Base-by-base conservation (phyloP, 2,329 filamentous ascomycete genomes). In the Albophoma yamanashiensis region DNA sequence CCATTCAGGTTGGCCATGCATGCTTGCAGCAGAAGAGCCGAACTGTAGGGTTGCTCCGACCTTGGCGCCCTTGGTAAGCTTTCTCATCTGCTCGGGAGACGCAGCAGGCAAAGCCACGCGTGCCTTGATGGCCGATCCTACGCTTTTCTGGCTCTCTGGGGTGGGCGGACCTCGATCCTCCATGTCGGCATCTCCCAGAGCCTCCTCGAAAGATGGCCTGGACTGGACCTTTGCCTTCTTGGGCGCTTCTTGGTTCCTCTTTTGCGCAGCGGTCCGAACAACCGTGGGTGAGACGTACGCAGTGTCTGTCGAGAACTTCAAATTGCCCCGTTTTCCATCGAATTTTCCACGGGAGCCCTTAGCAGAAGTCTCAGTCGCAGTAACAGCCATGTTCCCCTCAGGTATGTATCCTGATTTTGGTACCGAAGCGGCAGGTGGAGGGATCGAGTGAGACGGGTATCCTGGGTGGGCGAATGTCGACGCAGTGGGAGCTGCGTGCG, bases 141-240 rank as follows among this genome's bases (percentile, higher is more conserved):
- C 62, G 40, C 58, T 62, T n/a, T 34, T 22, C 20, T 63, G 58
- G 39, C 62, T 62, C 34, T 56, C 47, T 6, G 62, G 63, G 14
- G 62, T 59, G n/a, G 17, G 22, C 22, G 27, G 45, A 12, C 34
- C 59, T 25, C n/a, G 38, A 17, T 22, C 31, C 25, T 34, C 42
- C 12, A 40, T 20, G 14, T 63, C 63, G 4, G 59, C 57, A 45
- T 62, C 61, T 6, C 58, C 55, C 38, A 71, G 36, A 0, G 61
- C 62, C 53, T 72, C 69, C 47, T 73, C 71, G 1, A 64, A 65
- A 2, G 67, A 64, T 11, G 67, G 67, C 59, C 74, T 73, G 8
- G 68, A 69, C 57, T 70, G 70, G 7, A 56, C 34, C 50, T 61
- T 38, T 34, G 53, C 57, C 34, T 64, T 63, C 15, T 62, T 40